Percentiles rank a stretch among this genome's conserved stretches.
phyloP scores from a whole-genome alignment of 345 rosid genomes.

The Eucalyptus polyanthemos region DNA sequence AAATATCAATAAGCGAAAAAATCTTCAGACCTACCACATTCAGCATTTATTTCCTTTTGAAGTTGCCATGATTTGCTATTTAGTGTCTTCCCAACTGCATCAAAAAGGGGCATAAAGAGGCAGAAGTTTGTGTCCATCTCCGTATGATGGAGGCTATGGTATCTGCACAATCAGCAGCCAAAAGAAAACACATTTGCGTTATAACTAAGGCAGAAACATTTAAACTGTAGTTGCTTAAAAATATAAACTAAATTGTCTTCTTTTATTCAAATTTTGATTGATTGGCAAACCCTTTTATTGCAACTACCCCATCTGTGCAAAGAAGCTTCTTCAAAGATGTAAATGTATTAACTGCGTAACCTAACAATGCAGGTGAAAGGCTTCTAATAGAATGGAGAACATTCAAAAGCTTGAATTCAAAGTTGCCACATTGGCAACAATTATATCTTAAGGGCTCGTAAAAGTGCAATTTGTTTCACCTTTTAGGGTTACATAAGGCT shows the following conservation, averaged over 20 bases:
- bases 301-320: neutral
- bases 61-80: slow-evolving; percentile 65
- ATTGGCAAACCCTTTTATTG: neutral
- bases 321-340: neutral
- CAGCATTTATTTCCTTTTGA: slow-evolving; percentile 35
- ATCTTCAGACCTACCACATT: slow-evolving; percentile 24
- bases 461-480: neutral
- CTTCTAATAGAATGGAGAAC: neutral
- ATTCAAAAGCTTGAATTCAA: neutral
- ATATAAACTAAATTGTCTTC: neutral
- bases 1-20: neutral
- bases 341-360: neutral
- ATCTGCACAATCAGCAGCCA: slow-evolving; percentile 21
- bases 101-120: slow-evolving; percentile 93
- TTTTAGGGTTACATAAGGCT: neutral
- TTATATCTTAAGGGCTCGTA: neutral
- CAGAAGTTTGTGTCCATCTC: slow-evolving; percentile 80
- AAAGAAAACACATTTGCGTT: neutral
- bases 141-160: slow-evolving; percentile 77
- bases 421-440: neutral
- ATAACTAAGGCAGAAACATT: neutral
- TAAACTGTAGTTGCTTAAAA: neutral
- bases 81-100: slow-evolving; percentile 61
- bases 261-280: neutral
- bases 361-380: neutral